phyloP scores from a whole-genome alignment of 2,329 filamentous ascomycete genomes.

The Fusarium transvaalense region DNA sequence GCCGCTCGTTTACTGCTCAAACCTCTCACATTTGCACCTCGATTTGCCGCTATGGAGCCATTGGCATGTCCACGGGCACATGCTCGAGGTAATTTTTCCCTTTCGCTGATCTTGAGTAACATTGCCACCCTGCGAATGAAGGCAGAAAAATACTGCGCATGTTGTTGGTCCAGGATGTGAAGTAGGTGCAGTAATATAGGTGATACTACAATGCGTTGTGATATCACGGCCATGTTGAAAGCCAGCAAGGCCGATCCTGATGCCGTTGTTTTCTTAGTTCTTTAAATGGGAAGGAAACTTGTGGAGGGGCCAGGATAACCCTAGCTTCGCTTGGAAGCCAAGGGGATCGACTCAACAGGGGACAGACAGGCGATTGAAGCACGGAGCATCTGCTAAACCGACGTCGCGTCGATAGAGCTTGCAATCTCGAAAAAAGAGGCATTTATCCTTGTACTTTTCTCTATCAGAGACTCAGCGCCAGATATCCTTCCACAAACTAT shows the following conservation, averaged over 20 bases:
- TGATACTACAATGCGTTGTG: constrained; percentile 25
- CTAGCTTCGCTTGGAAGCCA: constrained; percentile 44
- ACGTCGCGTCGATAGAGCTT: constrained; percentile 35
- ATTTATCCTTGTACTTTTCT: background rate
- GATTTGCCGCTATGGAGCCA: constrained; percentile 45
- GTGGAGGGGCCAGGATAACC: constrained; percentile 50
- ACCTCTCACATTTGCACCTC: constrained; percentile 35
- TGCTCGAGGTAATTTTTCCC: constrained; percentile 37
- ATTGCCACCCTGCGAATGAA: constrained; percentile 34
- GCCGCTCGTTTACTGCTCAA: constrained; percentile 38
- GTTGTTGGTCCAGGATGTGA: constrained; percentile 20
- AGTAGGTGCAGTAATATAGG: constrained; percentile 9
- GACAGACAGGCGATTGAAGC: constrained; percentile 40
- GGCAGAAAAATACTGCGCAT: constrained; percentile 4
- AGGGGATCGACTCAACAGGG: constrained; percentile 46
- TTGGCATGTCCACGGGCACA: constrained; percentile 37
- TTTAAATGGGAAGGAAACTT: constrained; percentile 39
- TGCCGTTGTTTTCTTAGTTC: constrained; percentile 43
- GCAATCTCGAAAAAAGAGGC: constrained; percentile 24
- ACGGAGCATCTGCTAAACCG: constrained; percentile 49
- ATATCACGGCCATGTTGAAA: constrained; percentile 34
- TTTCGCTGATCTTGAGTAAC: constrained; percentile 30
- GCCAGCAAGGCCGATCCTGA: constrained; percentile 39
- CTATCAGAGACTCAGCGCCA: background rate
- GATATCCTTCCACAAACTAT: background rate